Conservation (phyloP, 2,329 filamentous ascomycete genomes). For the Fonsecaea pugnacius region DNA sequence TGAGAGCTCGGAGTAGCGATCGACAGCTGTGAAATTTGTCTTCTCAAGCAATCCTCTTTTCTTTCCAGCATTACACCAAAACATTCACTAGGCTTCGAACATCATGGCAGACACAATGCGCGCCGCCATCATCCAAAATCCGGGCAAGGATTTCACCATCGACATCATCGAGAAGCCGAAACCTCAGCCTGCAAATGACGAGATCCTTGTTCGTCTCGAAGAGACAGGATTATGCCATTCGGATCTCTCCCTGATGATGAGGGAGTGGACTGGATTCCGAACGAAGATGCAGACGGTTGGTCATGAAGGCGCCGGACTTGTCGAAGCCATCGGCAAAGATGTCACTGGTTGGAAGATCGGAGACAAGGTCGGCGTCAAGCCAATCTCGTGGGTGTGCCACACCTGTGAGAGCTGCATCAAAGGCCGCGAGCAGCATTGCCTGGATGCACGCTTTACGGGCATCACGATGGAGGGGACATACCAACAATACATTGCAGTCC, state of each 20-base stretch:
- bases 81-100: no score
- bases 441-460: conserved; percentile 41
- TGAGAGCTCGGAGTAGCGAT: no score
- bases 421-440: conserved; percentile 41
- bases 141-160: no score
- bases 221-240: conserved; percentile 80
- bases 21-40: no score
- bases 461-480: conserved; percentile 45
- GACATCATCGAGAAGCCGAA: no score
- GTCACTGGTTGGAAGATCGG: conserved; percentile 78
- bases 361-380: conserved; percentile 84
- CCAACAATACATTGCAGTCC: conserved; percentile 42
- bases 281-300: conserved; percentile 30
- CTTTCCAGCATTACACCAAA: no score
- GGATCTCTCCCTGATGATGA: conserved; percentile 50
- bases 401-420: conserved; percentile 75
- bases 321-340: conserved; percentile 73
- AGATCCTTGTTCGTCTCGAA: conserved; percentile 74
- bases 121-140: no score
- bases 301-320: conserved; percentile 75
- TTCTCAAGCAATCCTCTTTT: no score
- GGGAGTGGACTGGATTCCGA: conserved; percentile 21
- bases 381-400: conserved; percentile 85
- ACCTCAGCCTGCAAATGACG: conserved; percentile 71
- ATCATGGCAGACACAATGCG: no score